phyloP scores from a whole-genome alignment of 2,329 filamentous ascomycete species.

The Alternaria angustiovoidea region DNA sequence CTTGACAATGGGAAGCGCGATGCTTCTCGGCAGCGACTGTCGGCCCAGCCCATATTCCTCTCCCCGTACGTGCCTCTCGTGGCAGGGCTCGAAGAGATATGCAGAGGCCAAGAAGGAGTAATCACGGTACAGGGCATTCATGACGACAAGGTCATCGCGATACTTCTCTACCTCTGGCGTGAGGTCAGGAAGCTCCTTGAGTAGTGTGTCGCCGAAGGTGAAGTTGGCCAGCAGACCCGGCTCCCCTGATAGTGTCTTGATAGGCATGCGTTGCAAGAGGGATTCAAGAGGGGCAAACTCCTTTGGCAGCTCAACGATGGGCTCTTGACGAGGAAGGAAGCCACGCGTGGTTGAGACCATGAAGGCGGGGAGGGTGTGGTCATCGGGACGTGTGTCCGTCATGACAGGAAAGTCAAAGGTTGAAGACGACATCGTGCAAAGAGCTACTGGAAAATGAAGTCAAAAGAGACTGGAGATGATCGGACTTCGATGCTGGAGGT shows the following conservation, averaged over 20 bases:
- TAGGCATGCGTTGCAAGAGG: constrained; percentile 78
- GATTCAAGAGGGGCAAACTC: constrained; percentile 78
- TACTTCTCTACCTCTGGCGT: constrained; percentile 75
- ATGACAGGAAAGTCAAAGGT: constrained; percentile 67
- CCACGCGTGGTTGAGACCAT: constrained; percentile 80
- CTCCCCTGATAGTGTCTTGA: constrained; percentile 74
- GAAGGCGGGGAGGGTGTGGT: constrained; percentile 73
- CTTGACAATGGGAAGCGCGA: constrained; percentile 82
- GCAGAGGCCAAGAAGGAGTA: constrained; percentile 91
- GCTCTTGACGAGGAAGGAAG: constrained; percentile 71
- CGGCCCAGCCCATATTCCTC: constrained; percentile 81
- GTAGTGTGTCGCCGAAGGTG: constrained; percentile 77
- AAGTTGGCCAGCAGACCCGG: constrained; percentile 80
- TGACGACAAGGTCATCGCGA: constrained; percentile 74
- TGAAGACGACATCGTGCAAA: constrained; percentile 52
- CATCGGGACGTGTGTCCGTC: constrained; percentile 67
- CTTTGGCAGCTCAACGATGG: constrained; percentile 66
- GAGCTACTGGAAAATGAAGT: constrained; percentile 4
- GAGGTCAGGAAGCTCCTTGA: constrained; percentile 78
- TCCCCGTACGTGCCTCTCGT: constrained; percentile 72
- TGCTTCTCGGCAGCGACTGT: constrained; percentile 73
- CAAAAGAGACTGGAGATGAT: background rate
- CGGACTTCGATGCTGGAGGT: background rate
- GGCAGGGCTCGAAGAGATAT: constrained; percentile 91
- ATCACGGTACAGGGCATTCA: constrained; percentile 89